Percentiles rank a stretch among this genome's conserved stretches.
These are phyloP conservation scores for Paramecium sonneborni DNA, from an alignment of 73 alveolate species.

Conservation along the genomic window DNA sequence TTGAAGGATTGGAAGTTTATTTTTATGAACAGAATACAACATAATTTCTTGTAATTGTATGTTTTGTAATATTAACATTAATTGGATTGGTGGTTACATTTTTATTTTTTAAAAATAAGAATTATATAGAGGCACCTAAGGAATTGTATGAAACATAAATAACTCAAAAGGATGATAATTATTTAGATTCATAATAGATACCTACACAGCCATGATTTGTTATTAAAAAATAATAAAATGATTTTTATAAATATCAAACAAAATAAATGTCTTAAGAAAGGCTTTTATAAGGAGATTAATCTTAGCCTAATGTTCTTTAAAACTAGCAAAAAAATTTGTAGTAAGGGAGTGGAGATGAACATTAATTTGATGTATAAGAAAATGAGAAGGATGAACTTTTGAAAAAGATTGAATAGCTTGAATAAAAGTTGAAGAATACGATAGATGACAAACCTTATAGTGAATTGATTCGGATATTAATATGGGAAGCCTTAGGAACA, in stretches of 20 bases:
- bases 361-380: neutral
- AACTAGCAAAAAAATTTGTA: neutral
- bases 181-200: neutral
- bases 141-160: neutral
- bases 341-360: neutral
- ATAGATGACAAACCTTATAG: constrained; percentile 1
- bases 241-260: neutral
- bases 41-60: neutral
- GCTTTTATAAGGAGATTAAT: neutral
- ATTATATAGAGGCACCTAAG: too few relatives aligned
- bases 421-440: neutral
- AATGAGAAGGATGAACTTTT: neutral
- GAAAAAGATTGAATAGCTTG: neutral
- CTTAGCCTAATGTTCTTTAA: neutral
- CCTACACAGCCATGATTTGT: neutral
- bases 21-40: neutral
- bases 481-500: constrained; percentile 48
- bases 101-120: neutral
- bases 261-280: neutral
- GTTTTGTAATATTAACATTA: neutral
- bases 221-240: neutral
- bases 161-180: neutral
- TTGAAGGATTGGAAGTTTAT: neutral
- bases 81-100: neutral
- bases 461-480: neutral